Percentiles rank a stretch among this genome's conserved stretches.
Conservation (phyloP, 2,329 filamentous ascomycete genomes). For the Fusarium zealandicum region DNA sequence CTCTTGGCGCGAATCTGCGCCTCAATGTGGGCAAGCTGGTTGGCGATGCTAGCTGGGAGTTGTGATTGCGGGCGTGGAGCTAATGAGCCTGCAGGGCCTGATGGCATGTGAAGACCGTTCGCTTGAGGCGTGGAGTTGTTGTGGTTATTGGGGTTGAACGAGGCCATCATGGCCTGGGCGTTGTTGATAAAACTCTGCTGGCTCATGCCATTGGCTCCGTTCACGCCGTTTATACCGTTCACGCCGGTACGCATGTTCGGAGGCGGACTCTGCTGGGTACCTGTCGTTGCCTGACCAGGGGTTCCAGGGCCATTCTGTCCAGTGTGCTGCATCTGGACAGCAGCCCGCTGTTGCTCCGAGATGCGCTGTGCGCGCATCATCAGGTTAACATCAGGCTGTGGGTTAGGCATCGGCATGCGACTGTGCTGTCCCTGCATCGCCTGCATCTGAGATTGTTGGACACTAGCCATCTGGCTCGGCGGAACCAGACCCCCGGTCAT, state of each 20-base stretch:
- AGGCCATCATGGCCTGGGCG: constrained; percentile 61
- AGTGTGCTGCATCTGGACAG: constrained; percentile 56
- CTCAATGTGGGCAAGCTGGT: constrained; percentile 61
- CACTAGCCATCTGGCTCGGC: constrained; percentile 67
- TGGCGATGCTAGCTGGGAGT: constrained; percentile 55
- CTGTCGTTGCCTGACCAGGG: constrained; percentile 40
- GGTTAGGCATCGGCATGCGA: constrained; percentile 61
- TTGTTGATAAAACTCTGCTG: constrained; percentile 62
- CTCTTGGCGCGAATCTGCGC: constrained; percentile 59
- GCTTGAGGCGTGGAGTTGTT: constrained; percentile 56
- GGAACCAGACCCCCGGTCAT: constrained; percentile 59
- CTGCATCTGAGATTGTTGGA: constrained; percentile 76
- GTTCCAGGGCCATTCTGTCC: constrained; percentile 46
- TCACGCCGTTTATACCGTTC: constrained; percentile 40
- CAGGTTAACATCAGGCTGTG: constrained; percentile 59
- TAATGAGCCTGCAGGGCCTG: constrained; percentile 55
- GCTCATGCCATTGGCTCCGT: constrained; percentile 53
- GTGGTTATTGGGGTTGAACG: constrained; percentile 51
- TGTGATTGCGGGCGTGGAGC: constrained; percentile 52
- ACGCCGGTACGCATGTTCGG: constrained; percentile 51
- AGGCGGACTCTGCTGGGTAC: constrained; percentile 52
- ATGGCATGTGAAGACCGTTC: constrained; percentile 56
- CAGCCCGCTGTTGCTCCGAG: constrained; percentile 67
- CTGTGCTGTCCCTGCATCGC: constrained; percentile 63
- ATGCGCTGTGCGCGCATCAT: constrained; percentile 71